Conservation (phyloP, 768 basidiomycete species). For the Kwoniella dejecticola region DNA sequence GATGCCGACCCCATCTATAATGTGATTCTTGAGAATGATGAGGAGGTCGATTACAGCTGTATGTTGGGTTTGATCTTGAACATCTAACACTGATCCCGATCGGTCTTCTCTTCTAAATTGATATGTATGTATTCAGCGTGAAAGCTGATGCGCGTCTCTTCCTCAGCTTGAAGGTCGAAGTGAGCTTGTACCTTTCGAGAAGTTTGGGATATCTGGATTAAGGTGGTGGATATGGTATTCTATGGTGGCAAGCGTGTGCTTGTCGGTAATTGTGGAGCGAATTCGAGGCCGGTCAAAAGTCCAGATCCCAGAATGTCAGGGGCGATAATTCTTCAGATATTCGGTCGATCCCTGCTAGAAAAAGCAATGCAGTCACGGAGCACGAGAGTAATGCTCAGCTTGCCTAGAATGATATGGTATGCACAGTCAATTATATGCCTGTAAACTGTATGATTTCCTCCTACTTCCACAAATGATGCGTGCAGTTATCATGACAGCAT, state of each 20-base stretch:
- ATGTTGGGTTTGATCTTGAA: neutral
- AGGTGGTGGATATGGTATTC: neutral
- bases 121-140: neutral
- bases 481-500: too few relatives aligned
- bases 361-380: too few relatives aligned
- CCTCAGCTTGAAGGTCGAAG: too few relatives aligned
- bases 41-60: neutral
- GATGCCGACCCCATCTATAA: slow-evolving; percentile 1
- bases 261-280: slow-evolving; percentile 17
- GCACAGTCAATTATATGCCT: too few relatives aligned
- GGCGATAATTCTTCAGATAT: neutral
- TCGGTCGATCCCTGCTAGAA: neutral
- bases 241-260: neutral
- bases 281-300: slow-evolving; percentile 2
- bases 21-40: neutral
- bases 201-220: too few relatives aligned
- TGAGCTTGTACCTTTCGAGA: too few relatives aligned
- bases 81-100: neutral
- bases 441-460: too few relatives aligned
- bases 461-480: too few relatives aligned
- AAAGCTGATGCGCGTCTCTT: too few relatives aligned
- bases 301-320: slow-evolving; percentile 1
- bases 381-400: too few relatives aligned
- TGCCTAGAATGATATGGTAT: too few relatives aligned
- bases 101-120: too few relatives aligned